A percentile compares a stretch with the other conserved stretches of the same genome.
phyloP scores from a whole-genome alignment of 306 rosid species.

The Rosa chinensis region DNA sequence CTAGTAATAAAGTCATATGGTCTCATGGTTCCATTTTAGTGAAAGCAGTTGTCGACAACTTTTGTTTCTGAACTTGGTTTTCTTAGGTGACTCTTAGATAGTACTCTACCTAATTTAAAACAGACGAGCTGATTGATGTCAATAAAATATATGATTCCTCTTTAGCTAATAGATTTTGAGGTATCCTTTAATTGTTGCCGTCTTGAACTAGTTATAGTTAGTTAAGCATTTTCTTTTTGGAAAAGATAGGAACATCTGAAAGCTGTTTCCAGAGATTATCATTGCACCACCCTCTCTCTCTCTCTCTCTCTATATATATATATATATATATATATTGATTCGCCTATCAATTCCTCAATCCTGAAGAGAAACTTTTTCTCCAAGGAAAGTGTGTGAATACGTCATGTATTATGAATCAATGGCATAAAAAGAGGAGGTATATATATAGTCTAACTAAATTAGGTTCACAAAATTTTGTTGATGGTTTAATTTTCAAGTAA shows the following conservation, averaged over 20 bases:
- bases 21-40: not conserved
- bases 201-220: not conserved
- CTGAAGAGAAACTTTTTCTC: not conserved
- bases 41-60: not conserved
- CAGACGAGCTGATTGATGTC: not conserved
- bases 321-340: not conserved
- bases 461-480: not conserved
- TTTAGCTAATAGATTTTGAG: not conserved
- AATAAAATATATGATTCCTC: not conserved
- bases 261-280: not conserved
- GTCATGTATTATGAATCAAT: not conserved
- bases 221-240: not conserved
- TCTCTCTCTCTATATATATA: not conserved
- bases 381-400: not conserved
- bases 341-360: not conserved
- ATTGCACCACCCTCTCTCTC: not conserved
- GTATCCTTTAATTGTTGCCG: not conserved
- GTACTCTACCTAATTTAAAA: not conserved
- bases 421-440: not conserved
- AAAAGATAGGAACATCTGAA: not conserved
- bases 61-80: not conserved
- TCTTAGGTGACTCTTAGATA: not conserved
- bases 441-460: not conserved
- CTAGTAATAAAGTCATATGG: not conserved
- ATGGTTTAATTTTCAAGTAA: not conserved